Conservation (phyloP, 2,329 filamentous ascomycete genomes). For the Fusarium sp. region DNA sequence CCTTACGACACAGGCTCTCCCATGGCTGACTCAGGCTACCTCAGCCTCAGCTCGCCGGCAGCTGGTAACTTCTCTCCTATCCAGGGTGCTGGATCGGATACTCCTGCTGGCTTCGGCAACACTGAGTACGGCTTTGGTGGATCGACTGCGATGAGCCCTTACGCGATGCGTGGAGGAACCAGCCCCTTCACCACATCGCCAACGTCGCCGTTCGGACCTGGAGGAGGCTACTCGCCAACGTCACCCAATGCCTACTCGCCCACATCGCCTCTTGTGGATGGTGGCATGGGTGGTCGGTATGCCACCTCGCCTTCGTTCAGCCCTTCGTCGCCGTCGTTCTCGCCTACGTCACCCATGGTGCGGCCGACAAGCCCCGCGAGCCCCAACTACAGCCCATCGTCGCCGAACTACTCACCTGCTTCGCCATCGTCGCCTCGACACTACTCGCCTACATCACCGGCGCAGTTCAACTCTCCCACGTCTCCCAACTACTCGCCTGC, state of each 20-base stretch:
- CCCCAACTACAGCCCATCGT: conserved; percentile 74
- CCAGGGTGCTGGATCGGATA: conserved; percentile 78
- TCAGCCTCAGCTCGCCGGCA: conserved; percentile 72
- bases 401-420: conserved; percentile 73
- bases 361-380: conserved; percentile 66
- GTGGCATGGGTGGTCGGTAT: conserved; percentile 62
- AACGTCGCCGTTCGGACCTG: conserved; percentile 70
- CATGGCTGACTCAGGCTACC: conserved; percentile 77
- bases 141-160: conserved; percentile 71
- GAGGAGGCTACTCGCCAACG: conserved; percentile 78
- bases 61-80: conserved; percentile 81
- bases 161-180: conserved; percentile 69
- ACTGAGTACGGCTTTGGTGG: conserved; percentile 68
- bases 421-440: conserved; percentile 68
- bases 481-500: conserved; percentile 80
- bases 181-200: conserved; percentile 82
- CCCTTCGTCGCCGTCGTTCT: conserved; percentile 72
- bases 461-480: conserved; percentile 78
- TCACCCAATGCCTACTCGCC: conserved; percentile 84
- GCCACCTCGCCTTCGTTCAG: conserved; percentile 72
- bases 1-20: conserved; percentile 93
- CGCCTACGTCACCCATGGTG: conserved; percentile 70
- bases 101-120: conserved; percentile 70
- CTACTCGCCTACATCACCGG: conserved; percentile 79
- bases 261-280: conserved; percentile 75